Evolutionary conservation across 176 grass and related monocot species (phyloP).

Genomic region (Carex pumila): DNA sequence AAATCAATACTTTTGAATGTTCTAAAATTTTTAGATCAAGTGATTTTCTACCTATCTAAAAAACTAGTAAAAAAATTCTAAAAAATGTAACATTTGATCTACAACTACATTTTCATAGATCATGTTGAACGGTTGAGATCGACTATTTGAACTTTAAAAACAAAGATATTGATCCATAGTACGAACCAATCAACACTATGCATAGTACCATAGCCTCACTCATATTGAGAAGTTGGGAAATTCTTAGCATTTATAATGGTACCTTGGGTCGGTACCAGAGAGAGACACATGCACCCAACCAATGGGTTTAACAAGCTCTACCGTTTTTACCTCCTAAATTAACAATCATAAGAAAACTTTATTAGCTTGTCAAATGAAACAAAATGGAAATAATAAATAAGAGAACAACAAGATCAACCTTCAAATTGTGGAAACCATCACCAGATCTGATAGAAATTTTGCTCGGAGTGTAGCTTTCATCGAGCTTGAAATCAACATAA

Average conservation of each 20-base stretch:
- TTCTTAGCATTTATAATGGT: constrained; percentile 10
- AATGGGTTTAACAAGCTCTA: constrained; percentile 84
- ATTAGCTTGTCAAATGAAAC: background rate
- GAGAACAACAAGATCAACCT: constrained; percentile 38
- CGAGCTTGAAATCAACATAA: constrained; percentile 93
- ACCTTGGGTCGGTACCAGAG: constrained; percentile 80
- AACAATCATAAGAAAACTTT: background rate
- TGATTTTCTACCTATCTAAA: too few relatives aligned
- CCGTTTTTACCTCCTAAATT: constrained; percentile 79
- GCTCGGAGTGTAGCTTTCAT: constrained; percentile 96
- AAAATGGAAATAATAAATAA: background rate
- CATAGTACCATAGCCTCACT: too few relatives aligned
- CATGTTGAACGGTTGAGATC: too few relatives aligned
- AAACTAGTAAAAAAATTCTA: too few relatives aligned
- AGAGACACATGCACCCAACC: constrained; percentile 92
- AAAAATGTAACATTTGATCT: too few relatives aligned
- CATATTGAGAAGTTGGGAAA: background rate
- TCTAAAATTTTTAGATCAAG: too few relatives aligned
- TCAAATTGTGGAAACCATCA: constrained; percentile 96
- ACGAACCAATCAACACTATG: too few relatives aligned
- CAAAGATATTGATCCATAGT: too few relatives aligned
- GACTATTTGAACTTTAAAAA: too few relatives aligned
- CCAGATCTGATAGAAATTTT: constrained; percentile 87
- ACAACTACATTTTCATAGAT: too few relatives aligned
- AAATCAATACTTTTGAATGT: too few relatives aligned